A percentile compares a stretch with the other conserved stretches of the same genome.
Conservation (phyloP, 129 eudicot species). For the Tagetes erecta region DNA sequence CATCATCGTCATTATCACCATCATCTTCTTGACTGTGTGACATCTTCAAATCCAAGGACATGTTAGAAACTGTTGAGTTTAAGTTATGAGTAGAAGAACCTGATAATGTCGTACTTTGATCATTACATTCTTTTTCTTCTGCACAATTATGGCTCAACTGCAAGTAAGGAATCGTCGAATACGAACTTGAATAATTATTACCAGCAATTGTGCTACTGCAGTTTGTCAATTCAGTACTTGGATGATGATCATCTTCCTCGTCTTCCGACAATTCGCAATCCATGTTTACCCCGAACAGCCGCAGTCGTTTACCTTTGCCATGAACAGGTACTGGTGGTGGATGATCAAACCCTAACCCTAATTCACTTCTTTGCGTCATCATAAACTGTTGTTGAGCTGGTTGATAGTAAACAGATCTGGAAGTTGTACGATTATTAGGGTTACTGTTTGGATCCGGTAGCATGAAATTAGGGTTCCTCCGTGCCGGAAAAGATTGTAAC, state of each 20-base stretch:
- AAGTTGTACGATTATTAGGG: conserved; percentile 20
- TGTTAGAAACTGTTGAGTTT: conserved; percentile 34
- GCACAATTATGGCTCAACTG: conserved; percentile 35
- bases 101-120: conserved; percentile 15
- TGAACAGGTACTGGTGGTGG: conserved; percentile 30
- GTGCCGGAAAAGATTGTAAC: conserved; percentile 33
- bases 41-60: conserved; percentile 66
- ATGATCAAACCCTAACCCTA: conserved; percentile 27
- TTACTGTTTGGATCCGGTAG: conserved; percentile 23
- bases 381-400: conserved; percentile 26
- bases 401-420: conserved; percentile 47
- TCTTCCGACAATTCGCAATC: conserved; percentile 58
- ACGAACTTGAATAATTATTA: neutral
- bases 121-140: conserved; percentile 23
- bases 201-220: conserved; percentile 15
- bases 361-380: conserved; percentile 31
- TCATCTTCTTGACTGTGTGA: conserved; percentile 1
- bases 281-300: conserved; percentile 92
- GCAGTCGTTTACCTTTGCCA: conserved; percentile 71
- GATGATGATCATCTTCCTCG: conserved; percentile 30
- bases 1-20: too few relatives aligned
- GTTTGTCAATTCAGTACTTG: neutral
- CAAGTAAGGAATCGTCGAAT: conserved; percentile 41
- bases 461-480: conserved; percentile 31
- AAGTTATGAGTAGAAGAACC: conserved; percentile 23